These are phyloP conservation scores for Ophiostoma tasmaniense DNA, from an alignment of 2,329 filamentous ascomycete genomes.

Conservation along the genomic window DNA sequence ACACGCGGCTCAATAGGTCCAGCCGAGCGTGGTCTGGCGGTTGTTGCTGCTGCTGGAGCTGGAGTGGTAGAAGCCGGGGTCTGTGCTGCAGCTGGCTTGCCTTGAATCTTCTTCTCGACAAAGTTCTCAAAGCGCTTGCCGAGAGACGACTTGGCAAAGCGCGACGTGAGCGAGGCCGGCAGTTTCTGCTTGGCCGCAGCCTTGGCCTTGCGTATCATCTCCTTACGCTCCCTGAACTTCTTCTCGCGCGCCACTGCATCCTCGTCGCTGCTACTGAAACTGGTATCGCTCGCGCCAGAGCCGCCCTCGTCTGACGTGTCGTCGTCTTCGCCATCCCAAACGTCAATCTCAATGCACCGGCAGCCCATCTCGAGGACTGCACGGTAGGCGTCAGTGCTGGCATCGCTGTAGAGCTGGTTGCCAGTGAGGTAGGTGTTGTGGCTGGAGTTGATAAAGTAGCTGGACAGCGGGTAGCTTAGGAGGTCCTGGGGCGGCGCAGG, in stretches of 20 bases:
- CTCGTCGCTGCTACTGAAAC: conserved; percentile 42
- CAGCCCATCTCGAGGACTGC: conserved; percentile 75
- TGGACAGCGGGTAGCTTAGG: conserved; percentile 64
- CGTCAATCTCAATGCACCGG: conserved; percentile 88
- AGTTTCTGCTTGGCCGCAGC: conserved; percentile 56
- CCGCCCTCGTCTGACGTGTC: neutral
- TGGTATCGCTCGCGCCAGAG: conserved; percentile 18
- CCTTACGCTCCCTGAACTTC: conserved; percentile 41
- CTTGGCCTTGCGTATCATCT: conserved; percentile 54
- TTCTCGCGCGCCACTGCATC: conserved; percentile 9
- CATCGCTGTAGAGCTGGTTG: conserved; percentile 77
- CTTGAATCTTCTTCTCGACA: conserved; percentile 25
- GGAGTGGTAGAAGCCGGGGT: neutral
- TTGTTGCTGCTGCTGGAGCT: neutral
- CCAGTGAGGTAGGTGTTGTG: conserved; percentile 93
- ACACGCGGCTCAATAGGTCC: conserved; percentile 58
- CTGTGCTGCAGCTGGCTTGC: conserved; percentile 9
- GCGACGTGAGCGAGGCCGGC: conserved; percentile 35
- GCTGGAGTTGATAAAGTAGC: conserved; percentile 89
- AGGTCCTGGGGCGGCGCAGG: conserved; percentile 42
- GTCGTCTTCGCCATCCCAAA: conserved; percentile 37
- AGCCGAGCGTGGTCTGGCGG: neutral
- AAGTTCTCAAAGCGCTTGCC: conserved; percentile 35
- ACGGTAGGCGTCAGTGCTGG: conserved; percentile 81
- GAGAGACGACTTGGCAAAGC: conserved; percentile 41